These are phyloP conservation scores for Fusarium bactridioides DNA, from an alignment of 2,329 filamentous ascomycete genomes.

Conservation along the genomic window DNA sequence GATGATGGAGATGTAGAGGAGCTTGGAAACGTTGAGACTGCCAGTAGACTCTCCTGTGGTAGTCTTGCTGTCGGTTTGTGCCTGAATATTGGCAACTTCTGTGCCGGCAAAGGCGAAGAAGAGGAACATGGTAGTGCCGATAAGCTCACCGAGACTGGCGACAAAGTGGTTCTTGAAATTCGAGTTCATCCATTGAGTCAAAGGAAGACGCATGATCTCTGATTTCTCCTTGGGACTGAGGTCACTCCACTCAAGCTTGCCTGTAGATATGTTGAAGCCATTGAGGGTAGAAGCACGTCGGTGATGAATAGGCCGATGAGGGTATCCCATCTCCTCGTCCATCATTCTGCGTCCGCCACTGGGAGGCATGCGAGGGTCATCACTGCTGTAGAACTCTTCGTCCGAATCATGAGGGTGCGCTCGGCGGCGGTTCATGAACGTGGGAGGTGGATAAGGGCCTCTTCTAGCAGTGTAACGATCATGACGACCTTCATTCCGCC, in stretches of 20 bases:
- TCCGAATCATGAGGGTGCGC: slow-evolving; percentile 36
- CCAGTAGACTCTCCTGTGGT: slow-evolving; percentile 54
- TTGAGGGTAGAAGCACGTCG: slow-evolving; percentile 25
- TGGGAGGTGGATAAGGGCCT: slow-evolving; percentile 36
- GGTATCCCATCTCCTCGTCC: slow-evolving; percentile 39
- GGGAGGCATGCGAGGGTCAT: slow-evolving; percentile 27
- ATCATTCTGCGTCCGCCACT: slow-evolving; percentile 21
- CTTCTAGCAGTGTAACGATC: slow-evolving; percentile 36
- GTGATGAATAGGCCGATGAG: not conserved
- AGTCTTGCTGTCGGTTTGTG: slow-evolving; percentile 45
- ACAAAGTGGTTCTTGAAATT: slow-evolving; percentile 55
- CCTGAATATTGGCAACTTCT: slow-evolving; percentile 51
- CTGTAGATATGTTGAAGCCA: slow-evolving; percentile 26
- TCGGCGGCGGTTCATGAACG: slow-evolving; percentile 36
- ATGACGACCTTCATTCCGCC: slow-evolving; percentile 33
- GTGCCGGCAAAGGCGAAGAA: slow-evolving; percentile 55
- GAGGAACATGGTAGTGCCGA: slow-evolving; percentile 54
- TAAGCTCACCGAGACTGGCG: slow-evolving; percentile 49
- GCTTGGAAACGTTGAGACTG: slow-evolving; percentile 53
- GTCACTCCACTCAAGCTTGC: slow-evolving; percentile 49
- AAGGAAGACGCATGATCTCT: slow-evolving; percentile 54
- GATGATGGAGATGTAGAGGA: slow-evolving; percentile 52
- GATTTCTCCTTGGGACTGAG: slow-evolving; percentile 51
- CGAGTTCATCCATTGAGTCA: slow-evolving; percentile 58
- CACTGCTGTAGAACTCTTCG: slow-evolving; percentile 34